phyloP scores from a whole-genome alignment of 2,329 filamentous ascomycete genomes.

The Fusarium irregulare region DNA sequence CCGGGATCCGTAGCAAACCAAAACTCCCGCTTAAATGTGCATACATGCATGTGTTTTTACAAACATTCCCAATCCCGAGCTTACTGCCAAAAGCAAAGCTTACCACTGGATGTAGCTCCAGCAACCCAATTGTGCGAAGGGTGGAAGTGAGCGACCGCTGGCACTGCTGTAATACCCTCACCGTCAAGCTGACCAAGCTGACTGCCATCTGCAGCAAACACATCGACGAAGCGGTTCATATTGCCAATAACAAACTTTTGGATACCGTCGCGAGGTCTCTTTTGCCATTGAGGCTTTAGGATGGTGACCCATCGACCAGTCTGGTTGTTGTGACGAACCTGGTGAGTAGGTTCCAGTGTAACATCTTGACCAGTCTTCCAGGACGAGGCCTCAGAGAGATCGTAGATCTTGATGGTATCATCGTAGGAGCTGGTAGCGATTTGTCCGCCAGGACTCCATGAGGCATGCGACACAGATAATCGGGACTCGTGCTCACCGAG shows the following conservation, averaged over 20 bases:
- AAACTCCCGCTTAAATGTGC: slow-evolving; percentile 37
- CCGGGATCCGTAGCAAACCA: slow-evolving; percentile 19
- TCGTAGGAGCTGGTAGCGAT: slow-evolving; percentile 95
- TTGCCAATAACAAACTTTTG: slow-evolving; percentile 94
- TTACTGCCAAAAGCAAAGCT: slow-evolving; percentile 90
- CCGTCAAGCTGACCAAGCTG: slow-evolving; percentile 90
- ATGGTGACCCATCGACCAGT: slow-evolving; percentile 94
- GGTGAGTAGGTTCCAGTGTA: slow-evolving; percentile 74
- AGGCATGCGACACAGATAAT: slow-evolving; percentile 90
- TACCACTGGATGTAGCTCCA: slow-evolving; percentile 90
- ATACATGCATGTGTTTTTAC: slow-evolving; percentile 5
- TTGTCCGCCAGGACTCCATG: slow-evolving; percentile 86
- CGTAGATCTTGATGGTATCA: slow-evolving; percentile 92
- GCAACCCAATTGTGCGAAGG: slow-evolving; percentile 90
- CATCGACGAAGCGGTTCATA: slow-evolving; percentile 96
- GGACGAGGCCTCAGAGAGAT: slow-evolving; percentile 71
- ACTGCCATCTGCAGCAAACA: slow-evolving; percentile 84
- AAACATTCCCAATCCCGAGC: not conserved
- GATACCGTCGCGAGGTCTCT: slow-evolving; percentile 78
- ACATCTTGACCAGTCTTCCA: slow-evolving; percentile 72
- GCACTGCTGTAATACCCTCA: slow-evolving; percentile 93
- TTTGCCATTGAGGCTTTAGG: slow-evolving; percentile 87
- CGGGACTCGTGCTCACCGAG: slow-evolving; percentile 85
- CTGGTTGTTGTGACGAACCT: slow-evolving; percentile 91
- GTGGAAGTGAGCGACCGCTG: slow-evolving; percentile 92